Base-by-base conservation (phyloP, 352 stramenopile genomes). In the Phytophthora niederhauseri region DNA sequence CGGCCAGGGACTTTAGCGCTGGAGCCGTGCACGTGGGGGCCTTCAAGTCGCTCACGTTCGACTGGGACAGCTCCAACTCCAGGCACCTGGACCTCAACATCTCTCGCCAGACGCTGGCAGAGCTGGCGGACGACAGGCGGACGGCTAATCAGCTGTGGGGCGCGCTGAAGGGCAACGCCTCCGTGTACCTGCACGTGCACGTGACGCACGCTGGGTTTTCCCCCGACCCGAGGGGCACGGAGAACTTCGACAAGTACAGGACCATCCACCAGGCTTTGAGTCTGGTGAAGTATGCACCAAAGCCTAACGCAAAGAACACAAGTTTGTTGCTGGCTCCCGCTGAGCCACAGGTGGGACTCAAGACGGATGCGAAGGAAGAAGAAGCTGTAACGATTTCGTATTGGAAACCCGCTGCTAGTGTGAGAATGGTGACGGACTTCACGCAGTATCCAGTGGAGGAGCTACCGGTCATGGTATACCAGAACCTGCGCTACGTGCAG, bases 371-470 rank as follows among this genome's bases (percentile, higher is more conserved):
- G 36, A 17, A 63, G 8, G 72, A 83, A 19, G 64, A 76, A 9
- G 69, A 82, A 38, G 54, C 80, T 26, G 68, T 63, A 8, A 76
- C 67, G 1, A 70, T 92, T 30, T 82, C 84, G 11, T 94, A 90
- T 64, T 94, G 87, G 87, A 94, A 94, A 52, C 80, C 87, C 30
- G 78, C 84, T 26, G 88, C 83, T 68, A 85, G 80, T 59, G 77
- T 94, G 43, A 77, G 84, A 6, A 66, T 94, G 15, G 87, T 94
- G 55, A 93, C 85, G 2, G 84, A 90, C 31, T 93, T 93, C 54
- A 91, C 76, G 26, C 56, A 77, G 49, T 94, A 88, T 55, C 87
- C 87, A 24, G 72, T 90, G 45, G 75, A 87, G 6, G 84, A 93
- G 46, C 75, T 94, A 49, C 87, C 87, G 0, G 65, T 81, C 0